A percentile compares a stretch with the other conserved stretches of the same genome.
Conservation (phyloP, 768 basidiomycete genomes). For the Amanita thiersii region DNA sequence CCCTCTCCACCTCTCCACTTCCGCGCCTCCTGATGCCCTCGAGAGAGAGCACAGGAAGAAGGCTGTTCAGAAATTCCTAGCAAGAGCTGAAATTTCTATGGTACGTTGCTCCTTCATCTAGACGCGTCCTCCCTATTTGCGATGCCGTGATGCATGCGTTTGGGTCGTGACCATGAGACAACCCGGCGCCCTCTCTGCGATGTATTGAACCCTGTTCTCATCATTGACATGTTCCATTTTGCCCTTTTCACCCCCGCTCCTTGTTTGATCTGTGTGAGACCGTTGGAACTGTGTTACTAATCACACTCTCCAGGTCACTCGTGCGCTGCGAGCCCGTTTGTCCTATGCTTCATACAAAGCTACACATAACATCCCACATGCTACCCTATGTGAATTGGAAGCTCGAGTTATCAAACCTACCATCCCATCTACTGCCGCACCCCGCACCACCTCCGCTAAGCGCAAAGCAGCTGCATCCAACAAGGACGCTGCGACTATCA, state of each 20-base stretch:
- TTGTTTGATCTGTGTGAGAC: conserved; percentile 21
- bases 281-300: conserved; percentile 29
- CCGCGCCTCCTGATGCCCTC: conserved; percentile 27
- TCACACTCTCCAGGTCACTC: conserved; percentile 57
- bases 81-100: conserved; percentile 73
- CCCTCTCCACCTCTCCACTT: conserved; percentile 26
- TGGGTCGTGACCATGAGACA: conserved; percentile 13
- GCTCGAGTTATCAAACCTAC: conserved; percentile 40
- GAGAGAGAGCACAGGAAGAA: conserved; percentile 58
- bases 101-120: conserved; percentile 40
- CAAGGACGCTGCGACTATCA: conserved; percentile 47
- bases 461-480: conserved; percentile 39
- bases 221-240: conserved; percentile 10
- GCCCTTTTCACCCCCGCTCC: conserved; percentile 5
- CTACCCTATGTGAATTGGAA: conserved; percentile 66
- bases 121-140: conserved; percentile 45
- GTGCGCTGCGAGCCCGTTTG: conserved; percentile 71
- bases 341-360: conserved; percentile 84
- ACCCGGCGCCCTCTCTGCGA: not conserved
- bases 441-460: conserved; percentile 52
- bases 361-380: conserved; percentile 57
- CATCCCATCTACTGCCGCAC: conserved; percentile 30
- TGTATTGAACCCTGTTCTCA: conserved; percentile 11
- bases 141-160: conserved; percentile 17
- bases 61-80: conserved; percentile 69